Conservation (phyloP, 768 basidiomycete species). For the Hebeloma cylindrosporum region DNA sequence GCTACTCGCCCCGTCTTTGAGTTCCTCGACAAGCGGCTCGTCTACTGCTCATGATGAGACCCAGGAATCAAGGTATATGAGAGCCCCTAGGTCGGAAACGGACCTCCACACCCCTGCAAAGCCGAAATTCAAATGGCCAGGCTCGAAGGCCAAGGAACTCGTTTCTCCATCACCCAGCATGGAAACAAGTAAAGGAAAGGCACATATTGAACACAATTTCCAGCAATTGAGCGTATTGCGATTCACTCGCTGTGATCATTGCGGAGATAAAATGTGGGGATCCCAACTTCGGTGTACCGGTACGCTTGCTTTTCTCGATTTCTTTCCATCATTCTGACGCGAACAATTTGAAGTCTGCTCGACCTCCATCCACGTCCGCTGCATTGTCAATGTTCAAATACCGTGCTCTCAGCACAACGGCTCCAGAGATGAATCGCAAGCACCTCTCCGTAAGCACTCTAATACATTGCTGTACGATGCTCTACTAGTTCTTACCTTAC, state of each 20-base stretch:
- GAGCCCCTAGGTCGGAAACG: constrained; percentile 44
- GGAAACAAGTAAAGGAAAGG: constrained; percentile 37
- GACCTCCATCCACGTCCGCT: constrained; percentile 85
- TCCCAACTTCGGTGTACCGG: constrained; percentile 89
- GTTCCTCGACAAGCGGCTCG: constrained; percentile 45
- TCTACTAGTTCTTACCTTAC: constrained; percentile 12
- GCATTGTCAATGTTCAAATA: constrained; percentile 63
- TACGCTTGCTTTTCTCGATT: constrained; percentile 41
- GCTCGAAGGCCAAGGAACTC: constrained; percentile 50
- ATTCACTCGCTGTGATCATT: constrained; percentile 92
- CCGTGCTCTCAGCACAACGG: constrained; percentile 54
- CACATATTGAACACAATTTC: constrained; percentile 74
- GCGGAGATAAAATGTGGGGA: constrained; percentile 98
- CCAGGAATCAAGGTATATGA: constrained; percentile 36
- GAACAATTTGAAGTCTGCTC: constrained; percentile 65
- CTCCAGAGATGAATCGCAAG: constrained; percentile 35
- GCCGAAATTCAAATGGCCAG: constrained; percentile 74
- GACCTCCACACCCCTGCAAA: constrained; percentile 51
- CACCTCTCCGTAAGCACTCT: constrained; percentile 43
- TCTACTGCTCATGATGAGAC: constrained; percentile 52
- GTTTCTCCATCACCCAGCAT: constrained; percentile 29
- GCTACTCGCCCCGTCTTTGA: constrained; percentile 38
- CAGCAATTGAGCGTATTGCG: constrained; percentile 86
- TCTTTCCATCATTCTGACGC: neutral
- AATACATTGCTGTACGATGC: neutral